Evolutionary conservation across 2,329 filamentous ascomycete genomes (phyloP).

Genomic region (Fusarium palustre): DNA sequence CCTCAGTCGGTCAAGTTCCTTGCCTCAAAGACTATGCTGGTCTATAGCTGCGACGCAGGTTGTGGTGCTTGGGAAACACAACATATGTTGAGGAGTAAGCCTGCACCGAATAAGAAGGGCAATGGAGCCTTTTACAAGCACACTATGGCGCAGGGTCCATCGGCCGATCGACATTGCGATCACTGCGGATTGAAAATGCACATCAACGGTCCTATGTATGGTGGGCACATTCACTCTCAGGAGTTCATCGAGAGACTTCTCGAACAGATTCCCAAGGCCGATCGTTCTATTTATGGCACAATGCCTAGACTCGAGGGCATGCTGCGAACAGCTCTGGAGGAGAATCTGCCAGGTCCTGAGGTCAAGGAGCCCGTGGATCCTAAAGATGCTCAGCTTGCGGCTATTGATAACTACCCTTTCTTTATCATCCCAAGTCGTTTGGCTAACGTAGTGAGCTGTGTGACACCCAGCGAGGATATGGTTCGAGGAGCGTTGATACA

Average conservation of each 20-base stretch:
- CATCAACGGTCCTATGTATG: constrained; percentile 94
- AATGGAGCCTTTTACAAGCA: constrained; percentile 81
- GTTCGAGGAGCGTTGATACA: constrained; percentile 84
- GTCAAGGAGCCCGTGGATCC: constrained; percentile 53
- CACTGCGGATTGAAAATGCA: constrained; percentile 92
- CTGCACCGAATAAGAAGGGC: constrained; percentile 76
- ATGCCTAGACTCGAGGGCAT: constrained; percentile 87
- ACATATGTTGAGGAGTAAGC: constrained; percentile 76
- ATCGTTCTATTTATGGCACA: constrained; percentile 81
- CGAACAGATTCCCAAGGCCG: constrained; percentile 73
- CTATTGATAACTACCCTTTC: constrained; percentile 82
- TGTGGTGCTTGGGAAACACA: constrained; percentile 95
- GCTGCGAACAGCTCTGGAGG: constrained; percentile 88
- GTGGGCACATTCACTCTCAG: constrained; percentile 85
- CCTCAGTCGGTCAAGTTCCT: constrained; percentile 90
- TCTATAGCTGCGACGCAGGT: constrained; percentile 90
- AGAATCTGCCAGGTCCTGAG: constrained; percentile 61
- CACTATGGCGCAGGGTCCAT: constrained; percentile 77
- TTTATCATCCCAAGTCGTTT: constrained; percentile 83
- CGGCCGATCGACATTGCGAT: constrained; percentile 73
- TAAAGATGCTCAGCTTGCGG: constrained; percentile 66
- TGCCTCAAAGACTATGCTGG: constrained; percentile 90
- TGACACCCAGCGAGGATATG: constrained; percentile 81
- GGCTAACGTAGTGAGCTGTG: constrained; percentile 80
- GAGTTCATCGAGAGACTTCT: constrained; percentile 86